These are phyloP conservation scores for Eleusine coracana DNA, from an alignment of 176 grass and related monocot genomes.

Conservation along the genomic window DNA sequence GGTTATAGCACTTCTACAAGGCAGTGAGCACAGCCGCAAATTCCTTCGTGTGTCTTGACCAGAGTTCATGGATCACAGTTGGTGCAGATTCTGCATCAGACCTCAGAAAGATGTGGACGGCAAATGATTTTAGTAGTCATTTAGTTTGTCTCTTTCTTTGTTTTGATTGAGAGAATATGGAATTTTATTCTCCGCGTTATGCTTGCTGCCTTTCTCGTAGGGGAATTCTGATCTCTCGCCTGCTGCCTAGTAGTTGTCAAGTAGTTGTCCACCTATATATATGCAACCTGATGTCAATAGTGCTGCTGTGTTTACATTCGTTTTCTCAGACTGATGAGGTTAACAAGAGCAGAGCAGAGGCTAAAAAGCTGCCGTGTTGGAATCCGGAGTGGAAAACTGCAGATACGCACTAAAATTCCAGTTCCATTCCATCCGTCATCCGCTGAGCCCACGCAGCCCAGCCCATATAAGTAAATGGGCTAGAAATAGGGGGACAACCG, in stretches of 20 bases:
- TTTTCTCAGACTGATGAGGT: neutral
- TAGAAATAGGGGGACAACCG: too few species aligned
- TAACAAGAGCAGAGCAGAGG: too few species aligned
- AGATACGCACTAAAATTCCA: too few species aligned
- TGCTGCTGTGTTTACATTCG: neutral
- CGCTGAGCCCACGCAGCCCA: too few species aligned
- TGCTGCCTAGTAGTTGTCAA: neutral
- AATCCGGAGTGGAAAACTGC: too few species aligned
- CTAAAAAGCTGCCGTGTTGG: too few species aligned
- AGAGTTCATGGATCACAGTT: neutral
- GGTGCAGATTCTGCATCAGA: neutral
- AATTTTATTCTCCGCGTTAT: neutral
- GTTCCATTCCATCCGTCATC: too few species aligned
- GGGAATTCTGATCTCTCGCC: neutral
- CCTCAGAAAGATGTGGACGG: neutral
- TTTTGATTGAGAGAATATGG: neutral
- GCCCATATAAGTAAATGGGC: too few species aligned
- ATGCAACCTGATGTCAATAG: neutral
- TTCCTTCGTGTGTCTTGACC: neutral
- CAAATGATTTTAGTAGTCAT: too few species aligned
- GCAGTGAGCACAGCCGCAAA: neutral
- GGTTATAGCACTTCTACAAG: neutral
- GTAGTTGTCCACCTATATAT: too few species aligned
- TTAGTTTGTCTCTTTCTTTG: neutral
- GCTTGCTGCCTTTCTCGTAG: neutral